Evolutionary conservation across 176 grass and related monocot genomes (phyloP).

Genomic region (Hordeum vulgare): DNA sequence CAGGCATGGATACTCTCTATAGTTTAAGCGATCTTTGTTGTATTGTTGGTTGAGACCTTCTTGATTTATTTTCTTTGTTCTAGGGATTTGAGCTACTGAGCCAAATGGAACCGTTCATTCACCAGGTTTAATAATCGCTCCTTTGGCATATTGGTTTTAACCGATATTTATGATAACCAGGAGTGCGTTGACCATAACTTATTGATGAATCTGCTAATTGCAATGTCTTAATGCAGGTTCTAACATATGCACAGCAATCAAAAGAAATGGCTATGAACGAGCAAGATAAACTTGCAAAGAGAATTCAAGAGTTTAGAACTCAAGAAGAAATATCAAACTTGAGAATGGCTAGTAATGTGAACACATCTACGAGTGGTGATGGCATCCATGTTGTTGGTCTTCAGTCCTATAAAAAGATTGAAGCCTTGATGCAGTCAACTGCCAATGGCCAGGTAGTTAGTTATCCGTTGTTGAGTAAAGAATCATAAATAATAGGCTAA

Average conservation of each 20-base stretch:
- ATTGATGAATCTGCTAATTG: slow-evolving; percentile 13
- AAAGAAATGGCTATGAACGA: slow-evolving; percentile 81
- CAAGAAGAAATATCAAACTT: slow-evolving; percentile 71
- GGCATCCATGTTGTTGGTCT: slow-evolving; percentile 91
- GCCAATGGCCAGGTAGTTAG: slow-evolving; percentile 71
- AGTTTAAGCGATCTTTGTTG: not conserved
- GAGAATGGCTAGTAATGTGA: slow-evolving; percentile 68
- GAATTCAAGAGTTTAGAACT: slow-evolving; percentile 97
- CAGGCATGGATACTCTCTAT: slow-evolving; percentile 49
- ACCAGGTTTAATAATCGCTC: slow-evolving; percentile 54
- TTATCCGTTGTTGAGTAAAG: slow-evolving; percentile 10
- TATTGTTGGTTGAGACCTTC: slow-evolving; percentile 23
- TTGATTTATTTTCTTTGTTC: slow-evolving; percentile 32
- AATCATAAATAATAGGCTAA: not conserved
- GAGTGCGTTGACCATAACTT: not conserved
- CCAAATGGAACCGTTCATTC: slow-evolving; percentile 97
- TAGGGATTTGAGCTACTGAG: slow-evolving; percentile 89
- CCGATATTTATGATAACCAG: not conserved
- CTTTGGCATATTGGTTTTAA: slow-evolving; percentile 13
- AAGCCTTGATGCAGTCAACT: slow-evolving; percentile 90
- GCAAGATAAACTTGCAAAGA: slow-evolving; percentile 93
- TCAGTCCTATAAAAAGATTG: slow-evolving; percentile 88
- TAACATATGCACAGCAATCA: slow-evolving; percentile 94
- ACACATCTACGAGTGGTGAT: slow-evolving; percentile 74
- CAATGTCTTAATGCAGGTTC: slow-evolving; percentile 64